phyloP scores from a whole-genome alignment of 306 rosid genomes.

The apple (Malus domestica) region ASM211411v1 NC_041796.1:23928501-23929000 shows the following conservation, averaged over 20 bases:
- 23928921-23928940: background rate
- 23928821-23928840: background rate
- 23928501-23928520: no score
- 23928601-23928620: conserved; percentile 53
- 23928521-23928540: background rate
- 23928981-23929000: background rate
- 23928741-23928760: conserved; percentile 14
- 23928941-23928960: background rate
- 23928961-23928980: background rate
- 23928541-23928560: background rate
- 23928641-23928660: conserved; percentile 64
- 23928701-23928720: conserved; percentile 81
- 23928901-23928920: background rate
- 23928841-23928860: background rate
- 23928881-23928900: background rate
- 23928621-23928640: conserved; percentile 65
- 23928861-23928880: background rate
- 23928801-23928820: background rate
- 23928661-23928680: conserved; percentile 36
- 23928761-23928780: background rate
- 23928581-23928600: background rate
- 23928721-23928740: conserved; percentile 27
- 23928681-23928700: conserved; percentile 74
- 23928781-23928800: background rate
- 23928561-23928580: no score